A percentile compares a stretch with the other conserved stretches of the same genome.
Evolutionary conservation across 2,329 filamentous ascomycete genomes (phyloP).

Genomic region (Trichoderma cornu-damae): DNA sequence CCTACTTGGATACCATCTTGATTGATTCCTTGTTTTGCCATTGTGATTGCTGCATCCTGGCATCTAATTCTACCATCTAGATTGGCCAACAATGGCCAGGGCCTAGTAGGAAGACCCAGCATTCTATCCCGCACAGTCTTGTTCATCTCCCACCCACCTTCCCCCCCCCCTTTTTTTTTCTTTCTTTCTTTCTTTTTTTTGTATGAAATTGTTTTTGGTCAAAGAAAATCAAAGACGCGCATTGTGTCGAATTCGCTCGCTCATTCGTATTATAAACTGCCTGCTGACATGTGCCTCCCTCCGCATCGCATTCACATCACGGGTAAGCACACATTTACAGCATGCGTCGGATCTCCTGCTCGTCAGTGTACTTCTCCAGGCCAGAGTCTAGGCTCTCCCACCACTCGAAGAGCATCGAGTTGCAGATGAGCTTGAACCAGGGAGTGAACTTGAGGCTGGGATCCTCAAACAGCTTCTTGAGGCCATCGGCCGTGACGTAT

Average conservation of each 20-base stretch:
- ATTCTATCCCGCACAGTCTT: background rate
- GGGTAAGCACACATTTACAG: conserved; percentile 20
- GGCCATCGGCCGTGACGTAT: conserved; percentile 76
- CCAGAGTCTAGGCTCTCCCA: conserved; percentile 80
- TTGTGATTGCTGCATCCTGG: background rate
- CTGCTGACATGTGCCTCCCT: background rate
- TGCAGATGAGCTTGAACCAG: conserved; percentile 99
- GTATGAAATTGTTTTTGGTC: no score
- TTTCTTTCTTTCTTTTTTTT: no score
- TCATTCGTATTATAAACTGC: background rate
- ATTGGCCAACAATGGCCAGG: background rate
- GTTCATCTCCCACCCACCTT: background rate
- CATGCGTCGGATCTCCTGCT: conserved; percentile 87
- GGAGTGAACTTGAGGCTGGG: conserved; percentile 82
- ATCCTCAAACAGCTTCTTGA: conserved; percentile 82
- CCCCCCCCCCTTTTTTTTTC: no score
- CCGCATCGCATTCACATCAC: background rate
- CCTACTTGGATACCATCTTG: background rate
- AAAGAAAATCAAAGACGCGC: background rate
- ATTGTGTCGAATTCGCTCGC: background rate
- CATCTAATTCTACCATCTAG: background rate
- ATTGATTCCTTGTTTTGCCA: background rate
- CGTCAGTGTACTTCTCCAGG: conserved; percentile 78
- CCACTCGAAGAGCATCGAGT: conserved; percentile 97
- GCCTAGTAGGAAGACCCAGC: background rate